Conservation (phyloP, 768 basidiomycete species). For the Daedalea quercina region DNA sequence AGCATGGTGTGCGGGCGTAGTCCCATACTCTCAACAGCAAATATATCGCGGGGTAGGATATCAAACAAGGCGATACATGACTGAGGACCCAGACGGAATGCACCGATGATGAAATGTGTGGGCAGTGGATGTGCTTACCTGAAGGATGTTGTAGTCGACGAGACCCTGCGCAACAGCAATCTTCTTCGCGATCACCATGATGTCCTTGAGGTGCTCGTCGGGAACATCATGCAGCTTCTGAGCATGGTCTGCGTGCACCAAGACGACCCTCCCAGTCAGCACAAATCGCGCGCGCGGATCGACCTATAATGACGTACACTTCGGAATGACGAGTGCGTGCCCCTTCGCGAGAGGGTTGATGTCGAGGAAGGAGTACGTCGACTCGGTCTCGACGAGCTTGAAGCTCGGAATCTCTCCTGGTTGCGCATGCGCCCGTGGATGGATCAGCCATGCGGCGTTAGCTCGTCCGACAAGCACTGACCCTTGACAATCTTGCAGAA, state of each 20-base stretch:
- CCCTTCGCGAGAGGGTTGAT: conserved; percentile 88
- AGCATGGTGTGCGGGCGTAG: neutral
- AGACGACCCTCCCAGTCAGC: too few species aligned
- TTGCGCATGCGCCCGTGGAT: neutral
- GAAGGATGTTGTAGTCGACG: conserved; percentile 84
- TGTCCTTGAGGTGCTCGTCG: conserved; percentile 75
- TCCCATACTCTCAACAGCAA: neutral
- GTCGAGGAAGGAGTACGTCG: conserved; percentile 86
- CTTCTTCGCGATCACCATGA: conserved; percentile 80
- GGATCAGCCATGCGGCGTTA: neutral
- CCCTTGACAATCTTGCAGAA: conserved; percentile 97
- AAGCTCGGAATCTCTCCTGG: conserved; percentile 85
- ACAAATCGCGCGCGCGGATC: too few species aligned
- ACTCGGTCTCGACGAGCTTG: conserved; percentile 74
- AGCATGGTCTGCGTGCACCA: conserved; percentile 57
- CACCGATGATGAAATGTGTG: too few species aligned
- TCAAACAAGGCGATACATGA: neutral
- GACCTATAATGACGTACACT: conserved; percentile 45
- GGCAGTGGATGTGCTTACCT: conserved; percentile 36
- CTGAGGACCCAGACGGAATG: neutral
- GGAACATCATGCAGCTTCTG: conserved; percentile 84
- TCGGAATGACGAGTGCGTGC: conserved; percentile 89
- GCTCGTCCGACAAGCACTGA: conserved; percentile 16
- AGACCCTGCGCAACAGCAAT: conserved; percentile 69
- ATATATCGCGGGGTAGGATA: neutral